A percentile compares a stretch with the other conserved stretches of the same genome.
Evolutionary conservation across 345 rosid species (phyloP).

Genomic region (Bretschneidera sinensis): DNA sequence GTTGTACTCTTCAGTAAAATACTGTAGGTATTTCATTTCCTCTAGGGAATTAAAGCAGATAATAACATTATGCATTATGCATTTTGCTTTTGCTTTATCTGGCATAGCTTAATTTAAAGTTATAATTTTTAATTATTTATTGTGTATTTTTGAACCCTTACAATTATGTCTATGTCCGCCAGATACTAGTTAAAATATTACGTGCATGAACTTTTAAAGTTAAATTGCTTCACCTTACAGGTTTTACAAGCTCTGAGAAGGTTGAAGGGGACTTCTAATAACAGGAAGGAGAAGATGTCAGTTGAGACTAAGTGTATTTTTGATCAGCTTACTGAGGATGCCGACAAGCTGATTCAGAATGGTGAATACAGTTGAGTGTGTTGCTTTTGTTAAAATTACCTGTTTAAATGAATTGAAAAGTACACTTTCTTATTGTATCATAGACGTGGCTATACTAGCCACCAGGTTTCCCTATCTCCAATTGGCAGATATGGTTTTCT

Average conservation of each 20-base stretch:
- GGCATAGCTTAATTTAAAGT: slow-evolving; percentile 7
- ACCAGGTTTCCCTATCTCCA: background rate
- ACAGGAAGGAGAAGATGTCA: slow-evolving; percentile 83
- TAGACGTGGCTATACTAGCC: background rate
- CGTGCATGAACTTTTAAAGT: slow-evolving; percentile 2
- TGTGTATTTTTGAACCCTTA: too few relatives aligned
- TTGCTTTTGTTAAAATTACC: too few relatives aligned
- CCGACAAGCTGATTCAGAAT: slow-evolving; percentile 68
- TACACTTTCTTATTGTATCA: background rate
- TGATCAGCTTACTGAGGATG: slow-evolving; percentile 97
- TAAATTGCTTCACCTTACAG: slow-evolving; percentile 32
- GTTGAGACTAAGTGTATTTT: slow-evolving; percentile 70
- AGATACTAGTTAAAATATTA: too few relatives aligned
- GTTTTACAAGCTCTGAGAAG: slow-evolving; percentile 85
- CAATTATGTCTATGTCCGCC: too few relatives aligned
- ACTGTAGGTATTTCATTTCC: too few relatives aligned
- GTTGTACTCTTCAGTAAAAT: too few relatives aligned
- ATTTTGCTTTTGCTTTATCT: too few relatives aligned
- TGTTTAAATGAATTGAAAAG: too few relatives aligned
- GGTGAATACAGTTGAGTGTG: slow-evolving; percentile 86
- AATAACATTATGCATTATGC: too few relatives aligned
- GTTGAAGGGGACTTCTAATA: slow-evolving; percentile 74
- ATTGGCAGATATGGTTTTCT: too few relatives aligned
- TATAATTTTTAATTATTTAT: too few relatives aligned
- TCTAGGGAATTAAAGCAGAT: too few relatives aligned